Percentiles rank a stretch among this genome's conserved stretches.
phyloP scores from a whole-genome alignment of 352 stramenopile genomes.

The Saprolegnia diclina region DNA sequence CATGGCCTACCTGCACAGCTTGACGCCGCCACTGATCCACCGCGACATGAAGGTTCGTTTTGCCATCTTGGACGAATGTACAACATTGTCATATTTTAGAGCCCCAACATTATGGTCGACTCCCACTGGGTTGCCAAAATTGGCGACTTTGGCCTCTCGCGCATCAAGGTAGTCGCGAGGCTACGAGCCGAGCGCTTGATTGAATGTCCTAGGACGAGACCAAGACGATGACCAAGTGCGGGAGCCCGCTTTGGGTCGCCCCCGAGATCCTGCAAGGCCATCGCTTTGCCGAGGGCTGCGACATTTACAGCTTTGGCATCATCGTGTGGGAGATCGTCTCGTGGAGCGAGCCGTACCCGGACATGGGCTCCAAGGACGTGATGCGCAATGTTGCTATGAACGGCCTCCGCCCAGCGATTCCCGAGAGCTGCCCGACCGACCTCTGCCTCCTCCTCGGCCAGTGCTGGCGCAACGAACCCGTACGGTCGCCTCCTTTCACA shows the following conservation, averaged over 20 bases:
- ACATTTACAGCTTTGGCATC: conserved; percentile 94
- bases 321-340: conserved; percentile 83
- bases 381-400: conserved; percentile 81
- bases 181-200: too few species aligned
- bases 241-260: conserved; percentile 78
- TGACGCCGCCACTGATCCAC: not conserved
- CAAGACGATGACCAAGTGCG: conserved; percentile 1
- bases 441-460: conserved; percentile 77
- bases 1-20: not conserved
- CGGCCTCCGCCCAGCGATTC: conserved; percentile 76
- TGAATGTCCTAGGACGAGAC: not conserved
- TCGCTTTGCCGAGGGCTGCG: conserved; percentile 92
- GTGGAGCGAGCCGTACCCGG: conserved; percentile 80
- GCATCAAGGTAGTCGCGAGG: not conserved
- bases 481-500: not conserved
- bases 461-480: conserved; percentile 77
- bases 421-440: conserved; percentile 72
- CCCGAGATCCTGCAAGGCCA: conserved; percentile 89
- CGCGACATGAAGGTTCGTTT: not conserved
- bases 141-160: conserved; percentile 64
- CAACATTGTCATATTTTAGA: not conserved
- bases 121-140: conserved; percentile 44
- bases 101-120: not conserved
- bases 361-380: conserved; percentile 78
- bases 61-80: too few species aligned